Evolutionary conservation across 148 eudicot species (phyloP), one percentile per base, ranked within the genome.

Genomic region (Drosera capensis): DNA sequence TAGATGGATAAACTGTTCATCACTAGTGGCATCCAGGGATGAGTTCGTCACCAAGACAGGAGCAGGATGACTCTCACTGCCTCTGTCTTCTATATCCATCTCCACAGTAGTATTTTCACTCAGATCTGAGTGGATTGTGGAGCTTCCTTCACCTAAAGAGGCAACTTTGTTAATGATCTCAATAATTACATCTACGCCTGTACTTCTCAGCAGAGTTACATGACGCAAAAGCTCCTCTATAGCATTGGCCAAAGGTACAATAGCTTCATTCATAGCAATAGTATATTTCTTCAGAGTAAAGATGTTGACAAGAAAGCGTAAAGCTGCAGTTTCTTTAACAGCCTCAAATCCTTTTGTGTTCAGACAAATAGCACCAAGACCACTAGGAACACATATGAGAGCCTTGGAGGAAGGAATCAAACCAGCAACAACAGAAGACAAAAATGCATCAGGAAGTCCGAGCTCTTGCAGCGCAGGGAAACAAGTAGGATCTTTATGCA

Each of bases 141-240:
- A 77, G 63, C 12, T 57, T 70, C 25, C 56, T 38, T 35, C 54
- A 43, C 78, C 93, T 25, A 65, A 42, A 23, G 60, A 59, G 38
- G 93, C 68, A 51, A 78, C 74, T 54, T 31, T 74, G 57, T 81
- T 64, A 17, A 92, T 42, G 29, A 85, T 81, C 62, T 85, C 95
- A 46, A 85, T 72, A 13, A 92, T 73, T 24, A 78, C 63, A 70
- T 92, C 99, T 43, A 92, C 94, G 43, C 95, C 95, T 21, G 55
- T 66, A 68, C 82, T 65, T 51, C 95, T 69, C 55, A 92, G 65
- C 16, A 95, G 71, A 47, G 94, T 64, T 1, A 74, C 99, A 48
- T 92, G 99, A 20, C 95, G 88, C 51, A 92, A 49, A 20, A 92
- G 79, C 82, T 92, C 99, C 57, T 92, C 99, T 35, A 92, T 76